Conservation (phyloP, 2,329 filamentous ascomycete genomes). For the Calonectria pseudoturangicola region DNA sequence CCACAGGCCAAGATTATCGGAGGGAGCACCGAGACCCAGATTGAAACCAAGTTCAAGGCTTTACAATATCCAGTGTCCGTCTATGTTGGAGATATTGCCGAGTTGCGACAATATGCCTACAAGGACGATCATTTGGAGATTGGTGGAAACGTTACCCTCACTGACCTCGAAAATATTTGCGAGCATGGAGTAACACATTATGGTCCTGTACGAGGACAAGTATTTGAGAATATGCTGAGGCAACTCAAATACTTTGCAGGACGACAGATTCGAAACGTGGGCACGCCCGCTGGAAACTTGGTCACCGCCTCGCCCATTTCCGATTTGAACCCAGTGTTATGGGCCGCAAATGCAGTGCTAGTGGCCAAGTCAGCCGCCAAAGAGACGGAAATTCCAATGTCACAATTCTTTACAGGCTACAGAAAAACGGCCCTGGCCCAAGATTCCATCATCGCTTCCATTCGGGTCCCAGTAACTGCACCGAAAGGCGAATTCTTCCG, state of each 20-base stretch:
- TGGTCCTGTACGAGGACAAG: conserved; percentile 81
- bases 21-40: conserved; percentile 97
- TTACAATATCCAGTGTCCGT: conserved; percentile 93
- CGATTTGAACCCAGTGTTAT: conserved; percentile 94
- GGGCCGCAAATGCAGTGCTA: conserved; percentile 88
- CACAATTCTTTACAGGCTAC: conserved; percentile 94
- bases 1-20: conserved; percentile 95
- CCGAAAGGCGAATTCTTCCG: conserved; percentile 88
- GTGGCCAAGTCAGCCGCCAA: conserved; percentile 85
- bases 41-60: conserved; percentile 98
- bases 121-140: conserved; percentile 90
- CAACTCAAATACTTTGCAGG: conserved; percentile 97
- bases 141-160: conserved; percentile 93
- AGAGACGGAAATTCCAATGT: conserved; percentile 92
- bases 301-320: conserved; percentile 97
- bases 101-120: conserved; percentile 88
- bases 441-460: conserved; percentile 89
- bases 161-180: conserved; percentile 91
- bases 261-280: conserved; percentile 97
- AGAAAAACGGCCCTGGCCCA: conserved; percentile 86
- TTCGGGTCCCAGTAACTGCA: conserved; percentile 87
- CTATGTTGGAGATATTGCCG: conserved; percentile 93
- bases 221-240: conserved; percentile 93
- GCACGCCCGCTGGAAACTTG: conserved; percentile 94
- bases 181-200: conserved; percentile 87